Evolutionary conservation across 1,284 basidiomycete species (phyloP).

Genomic region (Papiliotrema terrestris): DNA sequence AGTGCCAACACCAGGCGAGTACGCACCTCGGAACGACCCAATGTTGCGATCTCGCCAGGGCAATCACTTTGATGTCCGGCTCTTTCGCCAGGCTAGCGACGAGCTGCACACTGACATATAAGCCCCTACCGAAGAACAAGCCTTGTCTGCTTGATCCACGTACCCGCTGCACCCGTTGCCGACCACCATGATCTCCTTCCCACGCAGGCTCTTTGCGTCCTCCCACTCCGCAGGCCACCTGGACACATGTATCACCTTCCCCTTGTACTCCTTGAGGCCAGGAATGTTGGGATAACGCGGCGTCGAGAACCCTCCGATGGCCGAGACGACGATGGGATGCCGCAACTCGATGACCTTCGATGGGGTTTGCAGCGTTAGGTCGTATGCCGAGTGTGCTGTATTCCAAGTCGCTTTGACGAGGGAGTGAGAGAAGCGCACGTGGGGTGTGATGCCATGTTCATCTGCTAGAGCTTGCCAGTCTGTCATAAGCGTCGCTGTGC

Average conservation of each 20-base stretch:
- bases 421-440: slow-evolving; percentile 1
- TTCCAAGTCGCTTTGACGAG: slow-evolving; percentile 2
- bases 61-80: slow-evolving; percentile 18
- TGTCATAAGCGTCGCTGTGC: background rate
- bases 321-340: slow-evolving; percentile 21
- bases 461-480: slow-evolving; percentile 1
- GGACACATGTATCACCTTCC: slow-evolving; percentile 15
- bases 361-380: background rate
- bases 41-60: slow-evolving; percentile 18
- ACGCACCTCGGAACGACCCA: slow-evolving; percentile 22
- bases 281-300: slow-evolving; percentile 16
- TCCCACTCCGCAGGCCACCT: slow-evolving; percentile 2
- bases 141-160: background rate
- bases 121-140: background rate
- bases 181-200: slow-evolving; percentile 22
- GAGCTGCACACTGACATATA: slow-evolving; percentile 12
- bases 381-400: background rate
- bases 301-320: slow-evolving; percentile 25
- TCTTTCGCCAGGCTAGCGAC: slow-evolving; percentile 20
- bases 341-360: slow-evolving; percentile 1
- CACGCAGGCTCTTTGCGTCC: slow-evolving; percentile 5
- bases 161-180: slow-evolving; percentile 28
- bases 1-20: background rate
- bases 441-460: background rate
- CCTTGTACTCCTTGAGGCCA: slow-evolving; percentile 22